Evolutionary conservation across 257 asterid species (phyloP), one percentile per base, ranked within the genome.

Genomic region (Ophiorrhiza pumila): DNA sequence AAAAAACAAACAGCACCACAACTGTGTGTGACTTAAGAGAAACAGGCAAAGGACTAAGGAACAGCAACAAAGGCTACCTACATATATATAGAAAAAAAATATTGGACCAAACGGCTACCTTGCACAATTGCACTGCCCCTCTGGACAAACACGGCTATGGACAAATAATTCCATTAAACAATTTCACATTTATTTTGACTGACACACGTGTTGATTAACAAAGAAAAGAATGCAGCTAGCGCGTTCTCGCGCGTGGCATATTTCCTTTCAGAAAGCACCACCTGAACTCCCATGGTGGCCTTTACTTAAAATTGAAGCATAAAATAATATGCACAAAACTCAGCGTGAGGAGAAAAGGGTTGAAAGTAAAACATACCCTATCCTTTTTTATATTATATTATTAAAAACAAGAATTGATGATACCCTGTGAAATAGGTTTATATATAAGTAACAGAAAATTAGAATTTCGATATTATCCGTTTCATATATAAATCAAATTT

Each of bases 201-300:
- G 58, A 42, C 81, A 58, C 77, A 71, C 77, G 81, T 72, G 81
- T 72, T 34, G 31, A 0, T n/a, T n/a, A n/a, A 22, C 39, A 29
- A 31, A 0, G 1, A 37, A 29, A 35, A 0, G 1, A 37, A 29
- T 23, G 74, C 23, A 53, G 34, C 14, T 3, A n/a, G 64, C 76
- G 42, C 62, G 79, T 50, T 29, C 49, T 2, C 46, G 65, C 72
- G 67, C 73, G 77, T 70, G 83, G 64, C 43, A 78, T 65, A 80
- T 78, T 83, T 74, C 74, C 85, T 82, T 78, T 85, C 25, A 58
- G 93, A 90, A 76, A 90, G 87, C 73, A 77, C 84, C 88, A 80
- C 82, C 71, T 82, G 86, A 86, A 82, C 96, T 42, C 55, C 50
- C 74, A 1, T 7, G 65, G 57, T 56, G 74, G 23, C 47, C 77